Percentiles rank a stretch among this genome's conserved stretches.
Evolutionary conservation across 257 asterid species (phyloP).

Genomic region (Fraxinus quadrangulata): DNA sequence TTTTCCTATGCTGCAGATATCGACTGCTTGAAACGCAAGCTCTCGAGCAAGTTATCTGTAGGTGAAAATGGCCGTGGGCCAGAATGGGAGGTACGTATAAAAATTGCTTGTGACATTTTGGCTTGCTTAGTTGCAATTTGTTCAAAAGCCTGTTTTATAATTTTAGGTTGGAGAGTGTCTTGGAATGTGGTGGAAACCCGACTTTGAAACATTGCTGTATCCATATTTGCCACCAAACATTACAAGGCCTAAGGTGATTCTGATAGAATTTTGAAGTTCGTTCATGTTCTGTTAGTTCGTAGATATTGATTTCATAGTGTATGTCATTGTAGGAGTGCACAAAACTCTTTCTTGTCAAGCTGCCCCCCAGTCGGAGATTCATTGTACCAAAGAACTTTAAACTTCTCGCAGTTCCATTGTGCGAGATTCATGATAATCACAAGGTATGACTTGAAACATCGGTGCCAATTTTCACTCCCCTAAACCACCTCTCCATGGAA

Average conservation of each 20-base stretch:
- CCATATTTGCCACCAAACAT: conserved; percentile 68
- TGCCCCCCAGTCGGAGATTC: conserved; percentile 75
- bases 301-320: conserved; percentile 18
- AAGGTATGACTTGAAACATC: conserved; percentile 42
- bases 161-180: conserved; percentile 81
- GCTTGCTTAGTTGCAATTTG: conserved; percentile 5
- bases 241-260: conserved; percentile 67
- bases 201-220: conserved; percentile 58
- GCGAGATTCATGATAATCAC: conserved; percentile 61
- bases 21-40: conserved; percentile 84
- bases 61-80: conserved; percentile 53
- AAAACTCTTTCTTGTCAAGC: conserved; percentile 77
- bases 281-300: conserved; percentile 11
- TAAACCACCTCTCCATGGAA: background rate
- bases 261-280: conserved; percentile 3
- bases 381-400: conserved; percentile 67
- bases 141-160: conserved; percentile 15
- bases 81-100: conserved; percentile 70
- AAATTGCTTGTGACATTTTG: background rate
- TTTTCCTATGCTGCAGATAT: conserved; percentile 46
- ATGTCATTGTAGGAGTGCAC: conserved; percentile 73
- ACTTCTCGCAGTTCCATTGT: conserved; percentile 78
- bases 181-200: conserved; percentile 91
- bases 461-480: no score
- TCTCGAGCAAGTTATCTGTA: conserved; percentile 66